Evolutionary conservation across 2,329 filamentous ascomycete genomes (phyloP).

Genomic region (Verticillium zaregamsianum): DNA sequence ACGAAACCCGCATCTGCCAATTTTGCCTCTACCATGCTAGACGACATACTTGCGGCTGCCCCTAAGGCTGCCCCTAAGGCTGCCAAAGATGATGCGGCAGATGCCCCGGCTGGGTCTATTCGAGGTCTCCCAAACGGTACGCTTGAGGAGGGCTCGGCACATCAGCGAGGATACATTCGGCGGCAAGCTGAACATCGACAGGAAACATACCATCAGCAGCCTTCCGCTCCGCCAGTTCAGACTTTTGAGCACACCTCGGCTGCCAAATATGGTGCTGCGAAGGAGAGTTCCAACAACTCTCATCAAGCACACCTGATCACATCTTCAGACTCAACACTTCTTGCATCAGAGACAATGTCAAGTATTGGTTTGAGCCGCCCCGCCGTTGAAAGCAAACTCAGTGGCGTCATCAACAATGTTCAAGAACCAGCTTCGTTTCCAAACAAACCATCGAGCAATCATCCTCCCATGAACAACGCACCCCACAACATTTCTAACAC

Average conservation of each 20-base stretch:
- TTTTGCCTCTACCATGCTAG: not conserved
- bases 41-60: not conserved
- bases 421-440: not conserved
- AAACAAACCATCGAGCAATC: not conserved
- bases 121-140: not conserved
- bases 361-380: too few species aligned
- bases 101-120: not conserved
- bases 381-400: too few species aligned
- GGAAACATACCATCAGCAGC: not conserved
- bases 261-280: not conserved
- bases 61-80: not conserved
- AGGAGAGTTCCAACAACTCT: not conserved
- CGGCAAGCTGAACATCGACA: conserved; percentile 1
- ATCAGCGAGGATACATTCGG: not conserved
- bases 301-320: not conserved
- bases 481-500: not conserved
- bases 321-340: not conserved
- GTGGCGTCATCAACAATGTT: too few species aligned
- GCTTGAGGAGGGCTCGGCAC: not conserved
- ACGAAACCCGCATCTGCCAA: not conserved
- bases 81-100: not conserved
- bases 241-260: not conserved
- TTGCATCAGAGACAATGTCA: too few species aligned
- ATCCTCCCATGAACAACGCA: not conserved
- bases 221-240: not conserved